Base-by-base conservation (phyloP, 2,329 filamentous ascomycete genomes). In the Incumbomyces delicatus region DNA sequence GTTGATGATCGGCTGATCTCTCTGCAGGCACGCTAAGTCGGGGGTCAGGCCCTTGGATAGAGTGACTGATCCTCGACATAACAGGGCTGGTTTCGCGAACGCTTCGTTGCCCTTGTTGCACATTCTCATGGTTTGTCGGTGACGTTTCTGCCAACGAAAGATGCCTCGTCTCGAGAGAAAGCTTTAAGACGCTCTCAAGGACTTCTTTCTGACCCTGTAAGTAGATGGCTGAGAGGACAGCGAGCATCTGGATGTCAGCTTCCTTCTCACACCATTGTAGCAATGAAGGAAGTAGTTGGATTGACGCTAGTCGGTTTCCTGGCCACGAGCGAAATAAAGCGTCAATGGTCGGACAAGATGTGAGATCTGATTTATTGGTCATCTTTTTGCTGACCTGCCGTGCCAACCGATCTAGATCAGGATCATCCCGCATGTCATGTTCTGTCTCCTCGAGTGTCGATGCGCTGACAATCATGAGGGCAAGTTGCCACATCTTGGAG, bases 401-500 rank as follows among this genome's bases (percentile, higher is more conserved):
- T 8, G 4, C 8, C 22, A 27, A 8, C 22, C 22, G 36, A 39
- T 13, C 6, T 6, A 33, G 31, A 8, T 44, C 41, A 5, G 41
- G 31, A 20, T 44, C 27, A 16, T 11, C 32, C 8, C 3, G n/a
- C 13, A 35, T 7, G 17, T 12, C 31, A 13, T 20, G 11, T 3
- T 22, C 18, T 2, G 17, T 27, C 8, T 29, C 17, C 33, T 45
- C 12, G 8, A 27, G n/a, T 5, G 22, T 27, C 8, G 22, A 27
- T 27, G 22, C 22, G 22, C 22, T 8, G 22, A 27, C 22, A 27
- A 27, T 27, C 8, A 27, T 27, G 22, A 27, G 22, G 5, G 22
- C 22, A 53, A 95, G 83, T 41, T 77, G 78, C 92, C 92, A 98
- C 6, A 94, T 77, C 55, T 87, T 79, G 20, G 84, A 82, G 27